Conservation (phyloP, 2,329 filamentous ascomycete genomes). For the Venturia aucupariae region DNA sequence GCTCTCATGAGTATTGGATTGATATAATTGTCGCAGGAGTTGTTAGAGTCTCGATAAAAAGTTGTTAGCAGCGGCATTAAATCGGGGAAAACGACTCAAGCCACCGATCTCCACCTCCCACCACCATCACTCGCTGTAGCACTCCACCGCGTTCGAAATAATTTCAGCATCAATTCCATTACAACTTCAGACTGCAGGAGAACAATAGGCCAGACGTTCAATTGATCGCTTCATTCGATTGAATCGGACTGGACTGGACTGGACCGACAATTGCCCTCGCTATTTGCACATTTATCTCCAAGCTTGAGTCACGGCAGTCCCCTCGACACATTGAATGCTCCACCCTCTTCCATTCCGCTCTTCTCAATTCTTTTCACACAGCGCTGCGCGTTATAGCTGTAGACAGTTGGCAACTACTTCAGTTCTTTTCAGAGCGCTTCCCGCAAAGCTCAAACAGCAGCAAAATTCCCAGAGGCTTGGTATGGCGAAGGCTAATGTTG, state of each 20-base stretch:
- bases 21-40: no score
- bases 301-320: background rate
- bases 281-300: background rate
- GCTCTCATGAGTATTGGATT: background rate
- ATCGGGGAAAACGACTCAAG: background rate
- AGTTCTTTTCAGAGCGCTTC: background rate
- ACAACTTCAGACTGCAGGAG: background rate
- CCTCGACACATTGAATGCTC: conserved; percentile 2
- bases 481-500: background rate
- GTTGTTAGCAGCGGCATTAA: background rate
- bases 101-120: background rate
- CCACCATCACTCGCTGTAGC: background rate
- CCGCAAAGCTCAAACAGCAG: background rate
- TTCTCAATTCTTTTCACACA: background rate
- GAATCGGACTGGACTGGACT: background rate
- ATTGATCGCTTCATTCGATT: background rate
- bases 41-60: background rate
- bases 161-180: background rate
- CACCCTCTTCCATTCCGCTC: background rate
- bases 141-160: background rate
- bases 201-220: background rate
- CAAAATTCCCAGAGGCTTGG: background rate
- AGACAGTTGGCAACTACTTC: conserved; percentile 1
- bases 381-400: conserved; percentile 4
- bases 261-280: background rate